phyloP scores from a whole-genome alignment of 306 rosid species.

The Potentilla sterilis region DNA sequence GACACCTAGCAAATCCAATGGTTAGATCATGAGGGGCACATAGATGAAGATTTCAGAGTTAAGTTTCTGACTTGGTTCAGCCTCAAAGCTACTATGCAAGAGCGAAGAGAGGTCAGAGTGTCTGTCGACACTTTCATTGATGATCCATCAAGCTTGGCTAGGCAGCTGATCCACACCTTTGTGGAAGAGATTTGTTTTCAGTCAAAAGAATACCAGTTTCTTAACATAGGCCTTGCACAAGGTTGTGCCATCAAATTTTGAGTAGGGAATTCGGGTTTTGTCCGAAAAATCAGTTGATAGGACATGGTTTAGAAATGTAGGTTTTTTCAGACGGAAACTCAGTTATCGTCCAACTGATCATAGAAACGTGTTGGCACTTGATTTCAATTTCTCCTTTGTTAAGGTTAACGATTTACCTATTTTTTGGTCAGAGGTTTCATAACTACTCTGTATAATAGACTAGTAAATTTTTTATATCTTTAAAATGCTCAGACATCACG shows the following conservation, averaged over 20 bases:
- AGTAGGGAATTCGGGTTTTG: constrained; percentile 2
- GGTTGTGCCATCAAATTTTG: constrained; percentile 37
- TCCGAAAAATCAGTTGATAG: not conserved
- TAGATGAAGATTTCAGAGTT: constrained; percentile 70
- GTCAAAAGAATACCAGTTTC: constrained; percentile 34
- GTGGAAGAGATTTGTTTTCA: constrained; percentile 61
- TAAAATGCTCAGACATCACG: not conserved
- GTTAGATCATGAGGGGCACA: constrained; percentile 70
- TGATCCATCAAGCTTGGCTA: constrained; percentile 86
- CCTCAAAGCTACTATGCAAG: constrained; percentile 70
- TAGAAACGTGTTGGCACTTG: not conserved
- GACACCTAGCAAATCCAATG: constrained; percentile 59
- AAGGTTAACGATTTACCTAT: not conserved
- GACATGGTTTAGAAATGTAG: constrained; percentile 21
- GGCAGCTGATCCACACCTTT: constrained; percentile 79
- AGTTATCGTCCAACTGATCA: not conserved
- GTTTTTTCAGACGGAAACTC: not conserved
- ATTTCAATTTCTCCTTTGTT: not conserved
- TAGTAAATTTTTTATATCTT: not conserved
- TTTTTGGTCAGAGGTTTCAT: not conserved
- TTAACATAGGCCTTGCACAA: constrained; percentile 29
- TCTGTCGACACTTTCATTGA: constrained; percentile 72
- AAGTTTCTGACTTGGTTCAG: constrained; percentile 96
- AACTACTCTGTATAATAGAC: not conserved
- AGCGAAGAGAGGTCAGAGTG: constrained; percentile 82